Evolutionary conservation across 371 early-diverging fungal genomes (phyloP).

Genomic region (Mortierella polycephala): DNA sequence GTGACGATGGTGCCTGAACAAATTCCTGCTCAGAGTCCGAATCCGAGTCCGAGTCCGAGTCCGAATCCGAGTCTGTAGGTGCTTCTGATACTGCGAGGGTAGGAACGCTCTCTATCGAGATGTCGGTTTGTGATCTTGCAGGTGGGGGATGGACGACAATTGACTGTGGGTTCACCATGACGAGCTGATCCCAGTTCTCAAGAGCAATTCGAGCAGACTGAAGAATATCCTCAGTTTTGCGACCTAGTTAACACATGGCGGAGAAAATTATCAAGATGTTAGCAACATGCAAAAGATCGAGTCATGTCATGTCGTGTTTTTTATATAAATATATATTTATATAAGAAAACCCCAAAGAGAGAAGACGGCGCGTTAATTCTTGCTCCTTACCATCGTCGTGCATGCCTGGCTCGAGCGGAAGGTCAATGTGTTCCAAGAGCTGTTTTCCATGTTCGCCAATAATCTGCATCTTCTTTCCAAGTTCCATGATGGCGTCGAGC

Average conservation of each 20-base stretch:
- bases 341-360: background rate
- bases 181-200: slow-evolving; percentile 45
- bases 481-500: slow-evolving; percentile 46
- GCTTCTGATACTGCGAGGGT: slow-evolving; percentile 29
- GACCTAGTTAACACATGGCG: slow-evolving; percentile 11
- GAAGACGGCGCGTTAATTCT: background rate
- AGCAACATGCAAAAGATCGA: too few species aligned
- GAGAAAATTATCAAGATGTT: background rate
- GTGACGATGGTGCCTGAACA: slow-evolving; percentile 40
- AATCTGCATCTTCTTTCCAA: slow-evolving; percentile 52
- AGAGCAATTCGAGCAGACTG: slow-evolving; percentile 42
- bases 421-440: slow-evolving; percentile 38
- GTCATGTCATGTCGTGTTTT: too few species aligned
- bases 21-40: slow-evolving; percentile 30
- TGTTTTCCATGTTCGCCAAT: slow-evolving; percentile 52
- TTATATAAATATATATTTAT: too few species aligned
- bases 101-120: slow-evolving; percentile 19
- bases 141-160: slow-evolving; percentile 50
- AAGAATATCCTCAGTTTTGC: slow-evolving; percentile 49
- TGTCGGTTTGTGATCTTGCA: slow-evolving; percentile 13
- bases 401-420: slow-evolving; percentile 4
- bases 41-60: slow-evolving; percentile 7
- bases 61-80: slow-evolving; percentile 4
- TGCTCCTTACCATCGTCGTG: slow-evolving; percentile 26
- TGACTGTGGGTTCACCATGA: slow-evolving; percentile 34